Base-by-base conservation (phyloP, 768 basidiomycete genomes). In the Coprinopsis cinerea region DNA sequence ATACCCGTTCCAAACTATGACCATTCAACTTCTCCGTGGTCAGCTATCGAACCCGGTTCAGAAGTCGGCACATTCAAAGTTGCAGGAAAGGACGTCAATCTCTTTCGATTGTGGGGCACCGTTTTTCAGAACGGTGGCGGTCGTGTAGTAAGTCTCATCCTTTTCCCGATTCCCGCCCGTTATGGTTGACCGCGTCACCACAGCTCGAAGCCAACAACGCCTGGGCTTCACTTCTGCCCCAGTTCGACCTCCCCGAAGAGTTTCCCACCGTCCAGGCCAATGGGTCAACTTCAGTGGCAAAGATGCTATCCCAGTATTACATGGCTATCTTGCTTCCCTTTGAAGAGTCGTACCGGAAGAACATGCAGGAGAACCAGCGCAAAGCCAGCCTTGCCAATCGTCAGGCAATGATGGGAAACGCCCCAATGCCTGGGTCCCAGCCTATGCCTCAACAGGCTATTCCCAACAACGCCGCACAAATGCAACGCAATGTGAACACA, bases 21-120 rank as follows among this genome's bases (percentile, higher is more conserved):
- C 63, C 81, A 78, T 23, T 63, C 62, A 39, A 74, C 68, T 36
- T 81, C 88, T 1, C 74, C 68, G 18, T 91, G 84, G 82, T 79
- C 80, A 59, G 66, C 68, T 46, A 67, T 92, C 52, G 86, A 90
- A 52, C 70, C 77, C 23, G 77, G 81, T 10, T 59, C 70, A 48
- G 85, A 86, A 54, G 56, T 74, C 10, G 89, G 90, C 26, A 67
- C 74, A 34, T 73, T 91, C 63, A 78, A 79, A 42, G 59, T 92
- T 17, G 84, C 81, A 2, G 86, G 85, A 15, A 84, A 77, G 62
- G 87, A 90, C 56, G 67, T 92, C 39, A 83, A 87, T 61, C 63
- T 92, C n/a, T 82, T 85, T 64, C 85, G 75, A 59, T 66, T 92
- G 9, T 91, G 84, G 82, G 72, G 71, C 11, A 53, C 78, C 35